Conservation (phyloP, 805 yeast genomes). For the Ogataea nakhonphanomensis region DNA sequence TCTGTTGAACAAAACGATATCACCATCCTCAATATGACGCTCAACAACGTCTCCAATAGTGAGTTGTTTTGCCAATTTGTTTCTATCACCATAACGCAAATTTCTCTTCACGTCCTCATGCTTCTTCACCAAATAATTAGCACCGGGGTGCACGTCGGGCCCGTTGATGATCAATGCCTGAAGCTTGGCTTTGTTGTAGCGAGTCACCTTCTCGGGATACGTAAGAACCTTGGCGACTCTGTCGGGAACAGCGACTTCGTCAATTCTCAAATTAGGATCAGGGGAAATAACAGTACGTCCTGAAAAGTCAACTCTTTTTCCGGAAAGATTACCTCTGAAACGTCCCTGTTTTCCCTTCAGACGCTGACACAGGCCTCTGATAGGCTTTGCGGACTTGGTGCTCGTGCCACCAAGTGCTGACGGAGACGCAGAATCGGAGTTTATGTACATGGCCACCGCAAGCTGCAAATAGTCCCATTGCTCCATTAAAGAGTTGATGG, state of each 20-base stretch:
- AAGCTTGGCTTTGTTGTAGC: conserved; percentile 78
- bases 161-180: conserved; percentile 77
- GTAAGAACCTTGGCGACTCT: conserved; percentile 93
- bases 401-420: conserved; percentile 59
- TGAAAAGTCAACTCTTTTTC: conserved; percentile 97
- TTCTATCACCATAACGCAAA: conserved; percentile 82
- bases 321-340: conserved; percentile 95
- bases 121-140: conserved; percentile 81
- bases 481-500: conserved; percentile 91
- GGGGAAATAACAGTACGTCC: conserved; percentile 99
- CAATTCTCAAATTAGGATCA: conserved; percentile 91
- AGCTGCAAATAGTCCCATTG: conserved; percentile 98
- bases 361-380: conserved; percentile 95
- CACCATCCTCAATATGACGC: conserved; percentile 96
- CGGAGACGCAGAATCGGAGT: conserved; percentile 88
- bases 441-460: conserved; percentile 95
- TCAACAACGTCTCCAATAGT: conserved; percentile 91
- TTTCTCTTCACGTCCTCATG: conserved; percentile 86
- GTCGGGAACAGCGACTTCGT: conserved; percentile 98
- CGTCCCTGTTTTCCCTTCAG: conserved; percentile 98
- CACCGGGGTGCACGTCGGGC: conserved; percentile 91
- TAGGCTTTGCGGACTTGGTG: conserved; percentile 64
- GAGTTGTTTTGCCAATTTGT: conserved; percentile 69
- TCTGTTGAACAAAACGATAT: conserved; percentile 90
- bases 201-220: conserved; percentile 90